phyloP scores from a whole-genome alignment of 495 filamentous ascomycete genomes.

The Halenospora varia region DNA sequence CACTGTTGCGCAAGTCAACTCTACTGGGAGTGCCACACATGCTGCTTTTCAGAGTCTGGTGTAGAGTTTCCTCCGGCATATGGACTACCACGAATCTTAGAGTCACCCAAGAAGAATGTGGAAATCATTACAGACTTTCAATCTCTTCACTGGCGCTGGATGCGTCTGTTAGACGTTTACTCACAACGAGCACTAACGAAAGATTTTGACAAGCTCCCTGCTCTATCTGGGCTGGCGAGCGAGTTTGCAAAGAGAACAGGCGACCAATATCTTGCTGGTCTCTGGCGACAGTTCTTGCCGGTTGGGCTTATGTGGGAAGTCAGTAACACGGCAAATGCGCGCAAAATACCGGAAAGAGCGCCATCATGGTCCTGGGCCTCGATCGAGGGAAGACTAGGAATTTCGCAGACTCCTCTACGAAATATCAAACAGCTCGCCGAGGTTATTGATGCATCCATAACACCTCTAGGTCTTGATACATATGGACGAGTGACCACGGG shows the following conservation, averaged over 20 bases:
- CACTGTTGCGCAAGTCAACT: not conserved
- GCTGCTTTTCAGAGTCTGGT: slow-evolving; percentile 3
- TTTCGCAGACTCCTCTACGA: not conserved
- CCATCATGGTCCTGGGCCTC: not conserved
- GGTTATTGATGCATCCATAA: not conserved
- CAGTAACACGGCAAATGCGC: not conserved
- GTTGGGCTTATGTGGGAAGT: not conserved
- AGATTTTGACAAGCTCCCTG: slow-evolving; percentile 20
- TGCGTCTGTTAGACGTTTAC: not conserved
- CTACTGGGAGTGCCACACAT: slow-evolving; percentile 1
- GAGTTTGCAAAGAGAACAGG: slow-evolving; percentile 9
- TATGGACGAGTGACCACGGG: not conserved
- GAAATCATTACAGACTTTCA: not conserved
- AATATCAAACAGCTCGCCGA: not conserved
- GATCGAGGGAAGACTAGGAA: not conserved
- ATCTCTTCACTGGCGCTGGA: not conserved
- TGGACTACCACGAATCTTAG: not conserved
- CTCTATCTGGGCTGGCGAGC: slow-evolving; percentile 22
- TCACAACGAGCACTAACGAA: slow-evolving; percentile 7
- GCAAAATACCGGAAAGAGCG: not conserved
- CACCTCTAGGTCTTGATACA: not conserved
- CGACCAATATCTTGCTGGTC: slow-evolving; percentile 22
- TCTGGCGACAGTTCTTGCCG: slow-evolving; percentile 10
- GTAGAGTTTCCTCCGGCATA: not conserved
- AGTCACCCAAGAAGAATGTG: not conserved